Evolutionary conservation across 2,329 filamentous ascomycete species (phyloP).

Genomic region (Aspergillus arachidicola): DNA sequence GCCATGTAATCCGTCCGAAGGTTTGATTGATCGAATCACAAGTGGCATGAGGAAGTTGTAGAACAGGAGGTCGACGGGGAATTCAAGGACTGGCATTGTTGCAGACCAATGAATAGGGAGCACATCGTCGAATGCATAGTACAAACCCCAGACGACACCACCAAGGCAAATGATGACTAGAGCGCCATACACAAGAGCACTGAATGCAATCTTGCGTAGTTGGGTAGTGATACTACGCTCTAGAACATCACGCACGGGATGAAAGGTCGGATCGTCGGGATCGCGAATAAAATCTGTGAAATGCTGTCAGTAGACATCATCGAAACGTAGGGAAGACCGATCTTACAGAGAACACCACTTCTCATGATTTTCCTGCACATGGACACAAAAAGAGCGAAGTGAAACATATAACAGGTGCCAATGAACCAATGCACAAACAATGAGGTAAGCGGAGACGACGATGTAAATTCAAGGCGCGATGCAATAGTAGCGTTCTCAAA

Average conservation of each 20-base stretch:
- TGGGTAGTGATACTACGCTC: conserved; percentile 92
- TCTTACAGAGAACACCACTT: conserved; percentile 85
- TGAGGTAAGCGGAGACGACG: conserved; percentile 80
- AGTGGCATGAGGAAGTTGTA: conserved; percentile 97
- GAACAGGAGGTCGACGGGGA: conserved; percentile 89
- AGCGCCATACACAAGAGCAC: conserved; percentile 91
- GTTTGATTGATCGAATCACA: conserved; percentile 79
- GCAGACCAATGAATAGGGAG: conserved; percentile 93
- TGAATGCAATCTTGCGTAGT: conserved; percentile 93
- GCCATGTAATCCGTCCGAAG: conserved; percentile 77
- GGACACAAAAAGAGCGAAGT: conserved; percentile 96
- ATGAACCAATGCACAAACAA: conserved; percentile 99
- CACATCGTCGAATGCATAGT: conserved; percentile 67
- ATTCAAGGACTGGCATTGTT: conserved; percentile 88
- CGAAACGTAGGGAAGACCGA: conserved; percentile 7
- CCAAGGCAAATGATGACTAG: conserved; percentile 91
- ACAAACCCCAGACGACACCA: conserved; percentile 92
- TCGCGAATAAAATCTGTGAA: conserved; percentile 87
- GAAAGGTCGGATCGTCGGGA: conserved; percentile 96
- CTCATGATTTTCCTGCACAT: conserved; percentile 99
- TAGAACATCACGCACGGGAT: conserved; percentile 93
- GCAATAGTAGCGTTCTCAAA: conserved; percentile 79
- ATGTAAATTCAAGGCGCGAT: conserved; percentile 77
- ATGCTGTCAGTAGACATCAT: conserved; percentile 6
- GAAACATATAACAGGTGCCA: conserved; percentile 99